Evolutionary conservation across 352 stramenopile species (phyloP).

Genomic region (Phytophthora ramorum): DNA sequence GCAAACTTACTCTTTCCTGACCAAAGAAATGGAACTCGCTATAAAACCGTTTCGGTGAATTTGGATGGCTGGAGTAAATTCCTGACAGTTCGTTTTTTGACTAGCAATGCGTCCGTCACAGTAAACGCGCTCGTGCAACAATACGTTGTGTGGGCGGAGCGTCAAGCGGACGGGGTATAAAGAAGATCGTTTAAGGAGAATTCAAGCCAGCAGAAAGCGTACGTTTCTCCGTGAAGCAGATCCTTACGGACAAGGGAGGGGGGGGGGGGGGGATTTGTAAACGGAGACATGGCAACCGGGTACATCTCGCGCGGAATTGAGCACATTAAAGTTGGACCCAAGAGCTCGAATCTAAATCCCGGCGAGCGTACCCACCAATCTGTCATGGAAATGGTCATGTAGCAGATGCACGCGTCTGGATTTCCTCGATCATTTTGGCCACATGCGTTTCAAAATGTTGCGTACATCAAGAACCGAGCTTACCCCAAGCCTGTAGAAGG

Average conservation of each 20-base stretch:
- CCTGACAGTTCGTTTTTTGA: constrained; percentile 6
- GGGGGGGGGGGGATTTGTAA: constrained; percentile 15
- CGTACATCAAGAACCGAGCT: constrained; percentile 12
- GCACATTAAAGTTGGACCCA: constrained; percentile 13
- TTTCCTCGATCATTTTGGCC: constrained; percentile 13
- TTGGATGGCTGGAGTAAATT: constrained; percentile 14
- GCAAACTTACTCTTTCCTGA: constrained; percentile 7
- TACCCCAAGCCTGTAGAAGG: not conserved
- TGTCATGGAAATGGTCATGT: constrained; percentile 9
- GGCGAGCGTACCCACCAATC: constrained; percentile 9
- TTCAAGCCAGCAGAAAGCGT: not conserved
- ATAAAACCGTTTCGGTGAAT: constrained; percentile 7
- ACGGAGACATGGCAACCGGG: not conserved
- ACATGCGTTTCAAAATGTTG: constrained; percentile 11
- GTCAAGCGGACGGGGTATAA: constrained; percentile 7
- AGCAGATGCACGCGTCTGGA: constrained; percentile 7
- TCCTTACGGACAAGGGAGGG: constrained; percentile 13
- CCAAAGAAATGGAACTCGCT: not conserved
- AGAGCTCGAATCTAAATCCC: constrained; percentile 11
- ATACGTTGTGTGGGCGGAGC: constrained; percentile 15
- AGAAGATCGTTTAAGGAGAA: constrained; percentile 12
- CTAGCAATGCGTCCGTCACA: not conserved
- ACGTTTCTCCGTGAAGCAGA: not conserved
- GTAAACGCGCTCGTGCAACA: constrained; percentile 15
- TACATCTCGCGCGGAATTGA: constrained; percentile 5